These are phyloP conservation scores for Vitis hybrid DNA, from an alignment of 177 flowering plant species.

Conservation along the genomic window DNA sequence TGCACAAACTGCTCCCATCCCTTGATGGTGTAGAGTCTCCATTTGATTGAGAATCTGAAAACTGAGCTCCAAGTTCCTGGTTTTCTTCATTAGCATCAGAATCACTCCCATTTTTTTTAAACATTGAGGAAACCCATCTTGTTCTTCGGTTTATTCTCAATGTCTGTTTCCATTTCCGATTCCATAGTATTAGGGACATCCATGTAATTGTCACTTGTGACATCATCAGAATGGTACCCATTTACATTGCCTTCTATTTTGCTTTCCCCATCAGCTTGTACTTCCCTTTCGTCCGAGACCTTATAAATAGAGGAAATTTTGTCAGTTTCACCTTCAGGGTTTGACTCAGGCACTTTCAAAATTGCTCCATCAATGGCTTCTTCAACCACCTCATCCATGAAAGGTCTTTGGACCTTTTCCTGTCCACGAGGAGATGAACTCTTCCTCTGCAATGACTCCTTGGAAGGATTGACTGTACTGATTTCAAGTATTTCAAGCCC, in stretches of 20 bases:
- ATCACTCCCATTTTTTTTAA: slow-evolving; percentile 18
- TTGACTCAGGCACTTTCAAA: slow-evolving; percentile 25
- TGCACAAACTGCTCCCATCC: slow-evolving; percentile 43
- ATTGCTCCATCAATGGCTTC: slow-evolving; percentile 17
- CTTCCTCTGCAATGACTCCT: slow-evolving; percentile 24
- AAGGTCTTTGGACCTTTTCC: no score
- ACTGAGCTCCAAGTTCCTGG: slow-evolving; percentile 30
- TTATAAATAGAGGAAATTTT: slow-evolving; percentile 21
- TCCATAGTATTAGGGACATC: slow-evolving; percentile 90
- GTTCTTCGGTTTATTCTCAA: slow-evolving; percentile 44
- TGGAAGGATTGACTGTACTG: slow-evolving; percentile 37
- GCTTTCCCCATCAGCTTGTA: slow-evolving; percentile 31
- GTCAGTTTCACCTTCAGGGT: slow-evolving; percentile 23
- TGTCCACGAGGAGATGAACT: slow-evolving; percentile 29
- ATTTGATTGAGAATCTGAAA: slow-evolving; percentile 53
- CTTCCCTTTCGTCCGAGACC: slow-evolving; percentile 31
- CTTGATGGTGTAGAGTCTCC: slow-evolving; percentile 30
- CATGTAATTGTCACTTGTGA: slow-evolving; percentile 71
- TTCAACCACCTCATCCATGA: slow-evolving; percentile 15
- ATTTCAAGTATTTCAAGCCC: slow-evolving; percentile 51
- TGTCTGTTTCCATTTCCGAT: slow-evolving; percentile 76
- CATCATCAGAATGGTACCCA: slow-evolving; percentile 62
- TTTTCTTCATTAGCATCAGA: slow-evolving; percentile 44
- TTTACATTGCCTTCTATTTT: slow-evolving; percentile 28
- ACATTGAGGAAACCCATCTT: slow-evolving; percentile 18